Conservation (phyloP, 2,329 filamentous ascomycete species). For the Paracorniculantispora psalliotae region DNA sequence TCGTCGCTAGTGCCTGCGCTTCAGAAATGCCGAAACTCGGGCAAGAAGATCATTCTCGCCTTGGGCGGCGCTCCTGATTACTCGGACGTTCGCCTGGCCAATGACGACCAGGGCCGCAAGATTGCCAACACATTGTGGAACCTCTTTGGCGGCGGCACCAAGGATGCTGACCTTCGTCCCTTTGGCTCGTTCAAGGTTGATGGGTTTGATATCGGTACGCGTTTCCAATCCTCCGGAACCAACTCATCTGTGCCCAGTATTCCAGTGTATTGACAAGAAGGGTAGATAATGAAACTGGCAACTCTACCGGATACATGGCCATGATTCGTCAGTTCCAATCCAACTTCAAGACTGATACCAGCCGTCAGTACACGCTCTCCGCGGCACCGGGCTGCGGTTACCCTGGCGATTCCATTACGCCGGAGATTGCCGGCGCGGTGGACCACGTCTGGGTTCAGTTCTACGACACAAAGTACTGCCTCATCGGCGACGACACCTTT, state of each 20-base stretch:
- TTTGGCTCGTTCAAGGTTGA: slow-evolving; percentile 62
- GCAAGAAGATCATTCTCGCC: slow-evolving; percentile 65
- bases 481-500: slow-evolving; percentile 44
- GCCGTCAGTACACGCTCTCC: slow-evolving; percentile 50
- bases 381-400: slow-evolving; percentile 61
- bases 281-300: slow-evolving; percentile 51
- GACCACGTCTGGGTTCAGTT: slow-evolving; percentile 58
- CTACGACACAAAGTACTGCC: slow-evolving; percentile 60
- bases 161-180: slow-evolving; percentile 48
- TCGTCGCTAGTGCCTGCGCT: slow-evolving; percentile 24
- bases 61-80: slow-evolving; percentile 63
- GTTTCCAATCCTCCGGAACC: neutral
- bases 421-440: slow-evolving; percentile 27
- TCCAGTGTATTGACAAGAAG: no score
- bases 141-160: slow-evolving; percentile 50
- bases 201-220: slow-evolving; percentile 57
- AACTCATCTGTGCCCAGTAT: no score
- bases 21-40: slow-evolving; percentile 52
- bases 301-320: slow-evolving; percentile 49
- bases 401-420: slow-evolving; percentile 48
- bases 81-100: slow-evolving; percentile 55
- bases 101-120: slow-evolving; percentile 38
- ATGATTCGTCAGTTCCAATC: slow-evolving; percentile 53
- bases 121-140: slow-evolving; percentile 60
- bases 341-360: slow-evolving; percentile 44